Percentiles rank a stretch among this genome's conserved stretches.
These are phyloP conservation scores for Echites panduratus DNA, from an alignment of 257 asterid species.

Conservation along the genomic window DNA sequence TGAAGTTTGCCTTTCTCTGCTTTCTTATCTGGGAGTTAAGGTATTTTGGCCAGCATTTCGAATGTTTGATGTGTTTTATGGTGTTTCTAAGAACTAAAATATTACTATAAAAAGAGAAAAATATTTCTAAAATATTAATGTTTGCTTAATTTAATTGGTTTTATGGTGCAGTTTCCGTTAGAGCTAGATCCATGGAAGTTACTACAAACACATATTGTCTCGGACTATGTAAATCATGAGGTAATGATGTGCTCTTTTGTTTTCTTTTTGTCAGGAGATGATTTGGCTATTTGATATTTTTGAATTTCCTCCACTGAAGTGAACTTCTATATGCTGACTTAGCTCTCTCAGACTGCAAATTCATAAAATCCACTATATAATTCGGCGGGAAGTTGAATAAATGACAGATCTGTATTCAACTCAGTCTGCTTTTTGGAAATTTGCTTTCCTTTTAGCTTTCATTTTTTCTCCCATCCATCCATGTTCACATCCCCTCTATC, in stretches of 20 bases:
- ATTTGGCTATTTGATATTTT: neutral
- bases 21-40: slow-evolving; percentile 82
- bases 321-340: neutral
- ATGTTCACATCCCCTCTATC: neutral
- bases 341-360: neutral
- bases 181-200: slow-evolving; percentile 91
- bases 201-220: slow-evolving; percentile 60
- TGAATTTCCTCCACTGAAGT: too few species aligned
- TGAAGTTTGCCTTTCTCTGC: slow-evolving; percentile 73
- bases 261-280: slow-evolving; percentile 15
- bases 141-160: slow-evolving; percentile 6
- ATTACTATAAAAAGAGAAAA: neutral
- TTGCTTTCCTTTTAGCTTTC: neutral
- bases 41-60: slow-evolving; percentile 34
- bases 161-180: slow-evolving; percentile 63
- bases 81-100: neutral
- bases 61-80: slow-evolving; percentile 4
- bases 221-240: slow-evolving; percentile 86
- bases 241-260: slow-evolving; percentile 33
- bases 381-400: neutral
- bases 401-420: too few species aligned
- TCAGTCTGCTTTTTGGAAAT: neutral
- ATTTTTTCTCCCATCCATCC: neutral
- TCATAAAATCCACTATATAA: neutral
- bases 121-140: too few species aligned